Conservation (phyloP, 768 basidiomycete species). For the Gymnopilus junonius region DNA sequence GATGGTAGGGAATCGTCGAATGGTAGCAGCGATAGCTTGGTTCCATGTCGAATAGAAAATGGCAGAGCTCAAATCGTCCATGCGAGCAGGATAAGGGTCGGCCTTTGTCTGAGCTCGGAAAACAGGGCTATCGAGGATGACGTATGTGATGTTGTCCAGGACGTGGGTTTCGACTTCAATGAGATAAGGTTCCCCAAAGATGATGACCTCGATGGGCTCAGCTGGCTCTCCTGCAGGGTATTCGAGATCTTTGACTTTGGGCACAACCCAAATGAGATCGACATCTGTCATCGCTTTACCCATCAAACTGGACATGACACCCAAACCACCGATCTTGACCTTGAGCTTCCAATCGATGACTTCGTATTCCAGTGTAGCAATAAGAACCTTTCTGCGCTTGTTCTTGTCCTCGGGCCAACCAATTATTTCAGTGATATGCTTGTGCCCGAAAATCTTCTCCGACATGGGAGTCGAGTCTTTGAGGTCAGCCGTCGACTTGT, state of each 20-base stretch:
- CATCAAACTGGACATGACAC: conserved; percentile 98
- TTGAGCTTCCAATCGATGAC: conserved; percentile 98
- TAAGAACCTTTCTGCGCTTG: conserved; percentile 90
- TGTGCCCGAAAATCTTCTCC: conserved; percentile 77
- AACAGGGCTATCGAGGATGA: conserved; percentile 92
- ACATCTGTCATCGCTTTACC: conserved; percentile 98
- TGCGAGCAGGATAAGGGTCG: conserved; percentile 94
- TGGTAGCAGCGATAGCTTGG: conserved; percentile 92
- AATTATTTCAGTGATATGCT: conserved; percentile 72
- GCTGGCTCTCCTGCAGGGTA: conserved; percentile 91
- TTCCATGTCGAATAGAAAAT: conserved; percentile 99
- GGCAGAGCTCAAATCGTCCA: conserved; percentile 95
- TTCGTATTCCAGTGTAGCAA: conserved; percentile 93
- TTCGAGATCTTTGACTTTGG: conserved; percentile 93
- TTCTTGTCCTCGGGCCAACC: conserved; percentile 97
- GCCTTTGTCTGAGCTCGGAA: conserved; percentile 97
- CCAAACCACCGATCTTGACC: conserved; percentile 96
- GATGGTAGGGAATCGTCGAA: conserved; percentile 83
- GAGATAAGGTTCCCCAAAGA: conserved; percentile 94
- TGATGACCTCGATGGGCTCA: conserved; percentile 94
- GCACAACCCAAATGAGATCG: conserved; percentile 91
- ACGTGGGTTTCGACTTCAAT: conserved; percentile 95
- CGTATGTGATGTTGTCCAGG: conserved; percentile 94
- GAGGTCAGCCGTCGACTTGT: conserved; percentile 72
- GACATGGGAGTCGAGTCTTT: conserved; percentile 66